phyloP scores from a whole-genome alignment of 805 yeast genomes.

The Diddensiella santjacobensis region DNA sequence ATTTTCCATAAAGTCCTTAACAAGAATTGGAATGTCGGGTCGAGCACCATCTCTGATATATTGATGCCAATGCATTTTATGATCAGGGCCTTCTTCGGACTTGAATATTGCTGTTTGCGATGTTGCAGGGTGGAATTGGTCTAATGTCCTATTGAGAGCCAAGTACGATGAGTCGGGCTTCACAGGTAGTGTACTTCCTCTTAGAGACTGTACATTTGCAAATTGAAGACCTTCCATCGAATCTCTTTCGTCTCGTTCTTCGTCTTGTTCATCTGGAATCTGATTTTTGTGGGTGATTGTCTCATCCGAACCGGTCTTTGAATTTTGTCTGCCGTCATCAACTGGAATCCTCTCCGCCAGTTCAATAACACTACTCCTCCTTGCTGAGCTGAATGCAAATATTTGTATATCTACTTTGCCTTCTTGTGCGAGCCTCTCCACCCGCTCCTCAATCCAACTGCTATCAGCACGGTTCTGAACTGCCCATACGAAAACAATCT shows the following conservation, averaged over 20 bases:
- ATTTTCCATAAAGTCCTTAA: conserved; percentile 37
- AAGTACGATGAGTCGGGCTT: background rate
- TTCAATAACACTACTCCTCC: background rate
- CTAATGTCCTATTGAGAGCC: background rate
- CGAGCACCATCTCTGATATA: conserved; percentile 29
- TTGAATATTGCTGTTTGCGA: background rate
- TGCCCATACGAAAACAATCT: conserved; percentile 31
- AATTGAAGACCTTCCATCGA: background rate
- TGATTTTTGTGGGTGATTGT: background rate
- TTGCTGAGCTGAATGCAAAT: conserved; percentile 7
- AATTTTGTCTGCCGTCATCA: background rate
- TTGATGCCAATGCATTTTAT: conserved; percentile 7
- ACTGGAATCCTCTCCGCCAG: background rate
- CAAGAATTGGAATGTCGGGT: conserved; percentile 44
- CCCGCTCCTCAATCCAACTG: conserved; percentile 21
- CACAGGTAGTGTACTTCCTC: background rate
- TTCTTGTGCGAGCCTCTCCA: conserved; percentile 32
- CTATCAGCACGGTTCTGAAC: conserved; percentile 20
- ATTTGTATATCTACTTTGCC: conserved; percentile 17
- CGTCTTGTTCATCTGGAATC: background rate
- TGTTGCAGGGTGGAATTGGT: background rate
- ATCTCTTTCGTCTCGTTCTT: background rate
- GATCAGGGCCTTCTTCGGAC: background rate
- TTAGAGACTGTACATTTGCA: background rate
- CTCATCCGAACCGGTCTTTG: background rate